These are phyloP conservation scores for Fragaria nilgerrensis DNA, from an alignment of 306 rosid genomes.

Conservation along the genomic window DNA sequence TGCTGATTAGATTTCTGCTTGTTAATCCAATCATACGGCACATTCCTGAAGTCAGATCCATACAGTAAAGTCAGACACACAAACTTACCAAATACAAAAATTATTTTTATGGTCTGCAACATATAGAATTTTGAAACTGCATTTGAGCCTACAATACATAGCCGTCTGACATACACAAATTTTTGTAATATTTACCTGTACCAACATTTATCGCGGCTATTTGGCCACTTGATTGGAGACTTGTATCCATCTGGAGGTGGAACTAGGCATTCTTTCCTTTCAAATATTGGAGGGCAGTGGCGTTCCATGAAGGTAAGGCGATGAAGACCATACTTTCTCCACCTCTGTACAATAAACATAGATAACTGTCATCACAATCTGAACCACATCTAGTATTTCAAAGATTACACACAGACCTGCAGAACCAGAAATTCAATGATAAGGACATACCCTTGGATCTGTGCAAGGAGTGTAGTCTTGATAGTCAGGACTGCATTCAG, in stretches of 20 bases:
- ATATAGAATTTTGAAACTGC: conserved; percentile 10
- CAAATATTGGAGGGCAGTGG: conserved; percentile 83
- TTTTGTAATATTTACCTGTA: conserved; percentile 59
- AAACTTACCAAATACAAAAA: not conserved
- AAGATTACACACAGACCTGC: conserved; percentile 5
- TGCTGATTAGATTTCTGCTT: conserved; percentile 90
- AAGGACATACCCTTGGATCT: conserved; percentile 75
- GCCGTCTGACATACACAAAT: not conserved
- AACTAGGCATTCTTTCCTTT: conserved; percentile 85
- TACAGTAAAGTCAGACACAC: conserved; percentile 10
- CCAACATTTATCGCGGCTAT: conserved; percentile 93
- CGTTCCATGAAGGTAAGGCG: conserved; percentile 93
- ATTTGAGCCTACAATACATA: conserved; percentile 6
- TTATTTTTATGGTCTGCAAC: not conserved
- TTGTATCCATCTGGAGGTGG: conserved; percentile 97
- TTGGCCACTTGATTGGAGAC: conserved; percentile 93
- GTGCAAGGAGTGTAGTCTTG: conserved; percentile 99
- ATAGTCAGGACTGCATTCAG: conserved; percentile 62
- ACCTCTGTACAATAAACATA: conserved; percentile 58
- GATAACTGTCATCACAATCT: conserved; percentile 21
- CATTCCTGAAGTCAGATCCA: conserved; percentile 63
- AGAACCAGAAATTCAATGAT: conserved; percentile 18
- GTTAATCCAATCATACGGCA: conserved; percentile 98
- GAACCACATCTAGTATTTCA: not conserved
- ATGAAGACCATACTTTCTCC: conserved; percentile 78